These are phyloP conservation scores for Prinsepia uniflora DNA, from an alignment of 306 rosid species.

Conservation along the genomic window DNA sequence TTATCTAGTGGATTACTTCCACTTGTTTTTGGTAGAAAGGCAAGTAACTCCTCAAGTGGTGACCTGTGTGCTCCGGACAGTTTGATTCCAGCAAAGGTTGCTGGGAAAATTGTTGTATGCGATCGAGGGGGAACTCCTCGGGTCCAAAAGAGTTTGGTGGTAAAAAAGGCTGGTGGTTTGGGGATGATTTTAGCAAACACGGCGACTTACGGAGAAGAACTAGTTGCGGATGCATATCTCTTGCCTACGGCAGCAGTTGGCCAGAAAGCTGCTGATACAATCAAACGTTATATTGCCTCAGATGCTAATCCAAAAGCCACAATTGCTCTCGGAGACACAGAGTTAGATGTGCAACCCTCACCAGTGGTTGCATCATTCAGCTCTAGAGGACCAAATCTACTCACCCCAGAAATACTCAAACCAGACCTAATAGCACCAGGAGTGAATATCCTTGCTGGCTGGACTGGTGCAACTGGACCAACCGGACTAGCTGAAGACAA, in stretches of 20 bases:
- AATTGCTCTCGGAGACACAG: slow-evolving; percentile 44
- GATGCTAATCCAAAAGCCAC: slow-evolving; percentile 50
- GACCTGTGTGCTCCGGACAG: slow-evolving; percentile 38
- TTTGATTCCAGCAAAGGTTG: slow-evolving; percentile 50
- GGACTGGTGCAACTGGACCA: slow-evolving; percentile 70
- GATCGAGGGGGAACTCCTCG: slow-evolving; percentile 65
- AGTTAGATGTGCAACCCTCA: slow-evolving; percentile 68
- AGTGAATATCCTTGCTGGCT: slow-evolving; percentile 87
- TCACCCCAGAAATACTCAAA: slow-evolving; percentile 71
- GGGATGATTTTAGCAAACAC: slow-evolving; percentile 83
- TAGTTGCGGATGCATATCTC: slow-evolving; percentile 58
- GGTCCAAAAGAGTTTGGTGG: slow-evolving; percentile 60
- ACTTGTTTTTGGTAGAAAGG: slow-evolving; percentile 54
- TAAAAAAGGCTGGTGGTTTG: slow-evolving; percentile 66
- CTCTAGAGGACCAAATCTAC: slow-evolving; percentile 79
- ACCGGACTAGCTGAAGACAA: slow-evolving; percentile 43
- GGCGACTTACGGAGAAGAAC: slow-evolving; percentile 60
- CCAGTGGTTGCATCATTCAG: slow-evolving; percentile 89
- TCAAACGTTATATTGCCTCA: slow-evolving; percentile 53
- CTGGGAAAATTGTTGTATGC: slow-evolving; percentile 81
- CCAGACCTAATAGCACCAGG: slow-evolving; percentile 98
- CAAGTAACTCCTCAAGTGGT: slow-evolving; percentile 39
- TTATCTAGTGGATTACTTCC: slow-evolving; percentile 47
- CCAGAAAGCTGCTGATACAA: slow-evolving; percentile 38
- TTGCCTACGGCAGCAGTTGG: slow-evolving; percentile 70